Evolutionary conservation across 176 grass and related monocot genomes (phyloP), one percentile per base, ranked within the genome.

Genomic region (Tillandsia fasciculata): DNA sequence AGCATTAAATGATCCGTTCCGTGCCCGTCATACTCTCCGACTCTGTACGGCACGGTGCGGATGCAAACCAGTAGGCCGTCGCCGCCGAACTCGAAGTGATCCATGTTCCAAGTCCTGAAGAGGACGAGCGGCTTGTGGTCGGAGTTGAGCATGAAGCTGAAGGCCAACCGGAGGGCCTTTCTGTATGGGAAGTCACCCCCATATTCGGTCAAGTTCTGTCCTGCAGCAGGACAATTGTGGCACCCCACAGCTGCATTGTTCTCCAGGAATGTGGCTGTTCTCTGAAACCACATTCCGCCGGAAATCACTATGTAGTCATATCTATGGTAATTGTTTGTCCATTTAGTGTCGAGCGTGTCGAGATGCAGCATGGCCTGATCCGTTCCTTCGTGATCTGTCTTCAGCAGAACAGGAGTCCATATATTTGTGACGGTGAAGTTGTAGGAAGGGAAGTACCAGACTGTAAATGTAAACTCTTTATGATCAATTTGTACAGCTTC

Each of bases 271-370:
- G 90, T 66, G 27, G 94, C 81, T 1, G 80, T 79, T 71, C 90
- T 99, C 72, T 82, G 74, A 57, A 93, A 99, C 90, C 94, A 99
- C 22, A 88, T 89, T 2, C 94, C 89, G 1, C 81, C 88, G 0
- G 94, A 99, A 52, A 93, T 93, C 26, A 99, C 64, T 0, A 90
- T 69, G 7, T 99, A 88, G 67, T 93, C 89, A 14, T 92, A 99
- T 26, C 26, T 87, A 23, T 72, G 64, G 72, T 88, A 99, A 9
- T 78, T 69, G 23, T 49, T 74, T 0, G 83, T 82, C 94, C 94
- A 99, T 12, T 73, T 84, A 61, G 53, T 48, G 49, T 93, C 94
- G 1, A 99, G 82, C 2, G 63, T 64, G 17, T 90, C 89, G 9
- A 90, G 72, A 58, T 93, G 80, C 52, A 93, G 82, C 33, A 58